Evolutionary conservation across 257 asterid species (phyloP), one percentile per base, ranked within the genome.

Genomic region (Ilex asprella): DNA sequence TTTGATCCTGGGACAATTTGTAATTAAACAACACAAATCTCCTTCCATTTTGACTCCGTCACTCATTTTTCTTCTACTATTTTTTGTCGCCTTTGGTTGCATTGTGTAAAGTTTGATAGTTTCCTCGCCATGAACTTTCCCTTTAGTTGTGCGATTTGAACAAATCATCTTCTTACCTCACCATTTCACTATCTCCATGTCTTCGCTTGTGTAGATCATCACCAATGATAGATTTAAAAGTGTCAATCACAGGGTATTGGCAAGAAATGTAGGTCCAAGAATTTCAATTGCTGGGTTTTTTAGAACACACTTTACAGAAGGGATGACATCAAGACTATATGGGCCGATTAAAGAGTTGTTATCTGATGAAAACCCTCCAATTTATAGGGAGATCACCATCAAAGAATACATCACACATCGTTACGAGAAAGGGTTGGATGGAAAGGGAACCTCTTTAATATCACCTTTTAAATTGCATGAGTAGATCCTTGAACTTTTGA

Each of bases 221-320:
- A 73, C 78, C 10, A 83, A 83, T 60, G 86, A 81, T 58, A 79
- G 31, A 69, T 83, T 81, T 61, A 61, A 67, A n/a, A 86, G 95
- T 56, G 61, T 79, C 2, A 75, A 79, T 16, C 95, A 86, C 41
- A 75, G 91, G 64, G 95, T 83, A 10, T 16, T 75, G 8, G 82
- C 76, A 3, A 84, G 69, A 16, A 70, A 49, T 58, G 59, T 4
- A 0, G 59, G 72, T 10, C 73, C 87, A n/a, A 81, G 94, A 66
- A 73, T 82, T 53, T 85, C 94, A 5, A 76, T 85, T 9, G 94
- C 90, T 10, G 55, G 81, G 59, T 82, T 85, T 72, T 54, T 73
- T 58, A 73, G 77, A 58, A 62, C 71, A 16, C 30, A 58, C 56
- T 49, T 54, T 15, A 16, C 30, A 16, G 70, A 72, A 72, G 71